A percentile compares a stretch with the other conserved stretches of the same genome.
Evolutionary conservation across 768 basidiomycete species (phyloP).

Genomic region (Lepiota brunneoincarnata): DNA sequence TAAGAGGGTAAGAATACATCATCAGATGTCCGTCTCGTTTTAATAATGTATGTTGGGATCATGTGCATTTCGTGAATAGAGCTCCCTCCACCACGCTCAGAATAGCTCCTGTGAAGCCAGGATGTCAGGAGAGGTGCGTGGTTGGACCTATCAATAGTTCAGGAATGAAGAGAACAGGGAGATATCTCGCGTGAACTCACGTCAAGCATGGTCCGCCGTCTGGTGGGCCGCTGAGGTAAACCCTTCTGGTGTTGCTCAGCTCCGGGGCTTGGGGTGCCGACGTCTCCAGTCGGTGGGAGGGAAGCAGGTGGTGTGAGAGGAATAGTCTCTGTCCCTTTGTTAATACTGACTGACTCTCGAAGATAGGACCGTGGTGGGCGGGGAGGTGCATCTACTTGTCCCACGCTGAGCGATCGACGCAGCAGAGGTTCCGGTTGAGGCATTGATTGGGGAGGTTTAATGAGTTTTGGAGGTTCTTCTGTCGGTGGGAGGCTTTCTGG

Average conservation of each 20-base stretch:
- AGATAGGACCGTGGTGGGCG: slow-evolving; percentile 20
- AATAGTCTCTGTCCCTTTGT: background rate
- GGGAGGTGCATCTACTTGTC: slow-evolving; percentile 11
- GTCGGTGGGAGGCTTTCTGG: slow-evolving; percentile 39
- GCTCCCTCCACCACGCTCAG: background rate
- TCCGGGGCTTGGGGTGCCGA: background rate
- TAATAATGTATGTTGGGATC: slow-evolving; percentile 7
- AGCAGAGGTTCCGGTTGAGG: slow-evolving; percentile 5
- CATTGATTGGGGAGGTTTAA: background rate
- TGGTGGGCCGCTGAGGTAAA: background rate
- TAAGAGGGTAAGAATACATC: slow-evolving; percentile 6
- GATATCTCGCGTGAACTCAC: slow-evolving; percentile 4
- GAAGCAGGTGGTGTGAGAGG: slow-evolving; percentile 14
- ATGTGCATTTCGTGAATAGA: background rate
- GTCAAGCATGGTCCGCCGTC: slow-evolving; percentile 7
- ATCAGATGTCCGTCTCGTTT: slow-evolving; percentile 1
- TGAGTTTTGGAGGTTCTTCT: slow-evolving; percentile 25
- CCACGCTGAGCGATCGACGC: slow-evolving; percentile 5
- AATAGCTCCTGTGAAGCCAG: background rate
- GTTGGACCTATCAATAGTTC: slow-evolving; percentile 6
- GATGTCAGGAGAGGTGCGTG: slow-evolving; percentile 5
- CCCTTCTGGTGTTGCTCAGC: background rate
- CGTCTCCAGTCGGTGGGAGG: background rate
- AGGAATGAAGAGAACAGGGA: background rate
- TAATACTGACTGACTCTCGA: slow-evolving; percentile 13